Base-by-base conservation (phyloP, 495 filamentous ascomycete species). In the Aspergillus cristatus region DNA sequence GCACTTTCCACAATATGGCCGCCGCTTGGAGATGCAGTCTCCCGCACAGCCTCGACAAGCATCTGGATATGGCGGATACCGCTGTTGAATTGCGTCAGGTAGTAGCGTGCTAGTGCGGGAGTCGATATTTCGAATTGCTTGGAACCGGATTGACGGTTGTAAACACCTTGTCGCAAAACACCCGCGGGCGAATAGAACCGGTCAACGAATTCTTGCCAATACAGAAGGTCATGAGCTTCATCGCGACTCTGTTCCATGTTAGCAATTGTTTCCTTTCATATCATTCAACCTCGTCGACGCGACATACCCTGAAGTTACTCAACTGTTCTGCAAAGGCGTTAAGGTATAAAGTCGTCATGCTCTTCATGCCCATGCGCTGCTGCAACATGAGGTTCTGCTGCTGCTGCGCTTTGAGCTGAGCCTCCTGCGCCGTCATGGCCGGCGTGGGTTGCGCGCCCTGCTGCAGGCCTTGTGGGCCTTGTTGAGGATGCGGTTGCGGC, bases 41-140 rank as follows among this genome's bases (percentile, higher is more conserved):
- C 81, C 32, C 60, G 66, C 16, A 67, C 53, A 11, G 51, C 59
- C 44, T 77, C 74, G 34, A 87, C 64, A 13, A 83, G 69, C 65
- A 94, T 72, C 52, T 91, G 85, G 34, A 95, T 84, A 14, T 72
- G 78, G 33, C 70, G 74, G 26, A 94, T 77, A 4, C 86, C 85
- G 38, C 82, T 89, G n/a, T 81, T 78, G 47, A 84, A 93, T 45
- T 89, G 81, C 0, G 81, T 85, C 34, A 78, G 65, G 54, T 90
- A 93, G 47, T 84, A 94, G 34, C 86, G 78, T 12, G 88, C 71
- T 14, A 95, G 58, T 1, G 81, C 78, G 6, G 84, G 71, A 20
- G 75, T 80, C 2, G 77, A 70, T 30, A 95, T 83, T 46, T 90
- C 86, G 40, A 82, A 91, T 36, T 81, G 75, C 56, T 91, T 94